Evolutionary conservation across 139 green algal genomes (phyloP), one percentile per base, ranked within the genome.

Genomic region (Axilococcus clingmanii): DNA sequence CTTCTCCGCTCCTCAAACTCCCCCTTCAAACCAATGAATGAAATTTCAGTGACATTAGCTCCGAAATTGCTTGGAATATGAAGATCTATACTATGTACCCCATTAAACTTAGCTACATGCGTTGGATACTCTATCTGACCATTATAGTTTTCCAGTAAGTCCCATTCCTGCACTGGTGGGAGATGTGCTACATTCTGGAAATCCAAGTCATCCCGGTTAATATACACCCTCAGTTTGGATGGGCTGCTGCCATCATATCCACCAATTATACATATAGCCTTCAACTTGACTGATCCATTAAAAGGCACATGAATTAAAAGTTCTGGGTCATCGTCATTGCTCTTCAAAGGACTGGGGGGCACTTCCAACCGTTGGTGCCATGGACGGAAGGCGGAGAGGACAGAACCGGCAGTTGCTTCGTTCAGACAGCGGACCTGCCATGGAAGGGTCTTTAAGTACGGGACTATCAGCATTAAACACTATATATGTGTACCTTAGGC

Each of bases 251-350:
- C 63, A 12, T 72, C 55, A 9, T 15, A 28, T 4, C 41, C 66
- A 4, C 77, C 77, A 16, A 94, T 80, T 23, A 94, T 47, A 29
- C 50, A 72, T 48, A 95, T 79, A 7, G 70, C 84, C 47, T 87
- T 89, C 14, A 95, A 62, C 57, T 89, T 92, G 1, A 93, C 79
- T 0, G 77, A 66, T 7, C 86, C 83, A 22, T 82, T 68, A 59
- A 94, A 90, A 47, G 80, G 81, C 8, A 95, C 74, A 34, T 92
- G 79, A 35, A 95, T 57, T 50, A 95, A 75, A 51, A 95, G 67
- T 65, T 95, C 87, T 8, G 75, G 60, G 40, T 95, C 87, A 32
- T 91, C 87, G 2, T 88, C 81, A 23, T 93, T 80, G 52, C 75
- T 87, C 11, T 59, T 25, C 48, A 93, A 55, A 0, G 67, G 62